Evolutionary conservation across 805 yeast species (phyloP), one percentile per base, ranked within the genome.

Genomic region (Nakazawaea populi): DNA sequence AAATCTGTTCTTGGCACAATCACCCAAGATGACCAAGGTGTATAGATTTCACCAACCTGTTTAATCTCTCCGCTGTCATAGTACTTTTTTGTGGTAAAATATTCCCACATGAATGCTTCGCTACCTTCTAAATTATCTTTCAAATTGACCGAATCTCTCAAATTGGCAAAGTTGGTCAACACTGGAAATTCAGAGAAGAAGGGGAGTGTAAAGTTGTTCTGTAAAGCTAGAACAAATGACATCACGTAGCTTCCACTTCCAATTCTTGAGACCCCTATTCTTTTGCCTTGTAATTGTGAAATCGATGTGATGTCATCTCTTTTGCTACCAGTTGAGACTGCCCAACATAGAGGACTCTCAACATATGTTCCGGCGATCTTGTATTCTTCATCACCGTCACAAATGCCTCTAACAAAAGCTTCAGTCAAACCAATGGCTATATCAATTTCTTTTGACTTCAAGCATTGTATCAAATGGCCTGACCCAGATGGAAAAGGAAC

Each of bases 11-110:
- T 66, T 5, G 81, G 81, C 24, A 82, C 80, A 46, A 89, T 75
- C 12, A 89, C 91, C 97, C 97, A 90, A 2, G 96, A 87, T 9
- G 97, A 92, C 97, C 97, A 90, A 18, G 97, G 97, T 0, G 97
- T 90, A 68, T 86, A 87, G 52, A 90, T 89, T 56, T 87, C 88
- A 12, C 96, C 97, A 54, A 90, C 82, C 57, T 79, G 73, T 68
- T 86, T 88, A 68, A 91, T 83, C 59, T 89, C 97, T 24, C 80
- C 77, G 50, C 70, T 76, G 60, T 88, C 96, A 65, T 87, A 89
- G 70, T 87, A 90, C 63, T 80, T 81, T 63, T 90, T 90, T 35
- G 91, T 82, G 1, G 97, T 90, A 72, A 90, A 90, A 67, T 87
- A 78, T 62, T 90, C 97, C 97, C 97, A 90, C 96, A 91, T 87